Base-by-base conservation (phyloP, 2,329 filamentous ascomycete species). In the Hypoxylon sp. region DNA sequence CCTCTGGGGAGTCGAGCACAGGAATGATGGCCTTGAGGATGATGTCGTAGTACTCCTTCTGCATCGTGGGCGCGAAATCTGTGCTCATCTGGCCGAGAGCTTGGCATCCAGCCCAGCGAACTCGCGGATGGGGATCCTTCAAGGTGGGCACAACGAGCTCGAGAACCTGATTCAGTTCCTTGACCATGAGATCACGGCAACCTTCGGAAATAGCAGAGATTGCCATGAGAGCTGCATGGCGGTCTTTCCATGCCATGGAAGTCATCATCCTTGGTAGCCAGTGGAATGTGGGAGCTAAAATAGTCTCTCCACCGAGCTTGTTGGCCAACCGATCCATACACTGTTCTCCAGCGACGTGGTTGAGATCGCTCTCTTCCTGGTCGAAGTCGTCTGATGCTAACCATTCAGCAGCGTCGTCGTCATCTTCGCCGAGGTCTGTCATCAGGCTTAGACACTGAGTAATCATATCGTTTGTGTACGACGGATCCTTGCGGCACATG, bases 11-110 rank as follows among this genome's bases (percentile, higher is more conserved):
- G 74, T 94, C 88, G 4, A 99, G 86, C 0, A 97, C 95, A 0
- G 95, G 94, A 56, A 99, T 93, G 58, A 99, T 96, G 71, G 93
- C 93, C 71, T 90, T 93, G 53, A 99, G 85, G 14, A 99, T 92
- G 45, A 90, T 85, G 69, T 92, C 88, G 78, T 97, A 96, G 79
- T 97, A 97, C 73, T 97, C 96, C 71, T 93, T 91, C 80, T 99
- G 96, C 95, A 99, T 98, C 9, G 92, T 96, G 11, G 94, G 94
- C 11, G 96, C 95, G 78, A 99, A 99, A 76, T 99, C 96, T 30
- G 96, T 99, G 82, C 95, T 98, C 96, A 99, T 99, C 80, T 99
- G 96, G 26, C 96, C 96, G n/a, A 99, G 86, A 42, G 96, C 96
- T 76, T 99, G 98, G 83, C 96, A 99, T 32, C 94, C 96, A 54